Conservation (phyloP, 2,329 filamentous ascomycete genomes). For the Pyricularia sp. region DNA sequence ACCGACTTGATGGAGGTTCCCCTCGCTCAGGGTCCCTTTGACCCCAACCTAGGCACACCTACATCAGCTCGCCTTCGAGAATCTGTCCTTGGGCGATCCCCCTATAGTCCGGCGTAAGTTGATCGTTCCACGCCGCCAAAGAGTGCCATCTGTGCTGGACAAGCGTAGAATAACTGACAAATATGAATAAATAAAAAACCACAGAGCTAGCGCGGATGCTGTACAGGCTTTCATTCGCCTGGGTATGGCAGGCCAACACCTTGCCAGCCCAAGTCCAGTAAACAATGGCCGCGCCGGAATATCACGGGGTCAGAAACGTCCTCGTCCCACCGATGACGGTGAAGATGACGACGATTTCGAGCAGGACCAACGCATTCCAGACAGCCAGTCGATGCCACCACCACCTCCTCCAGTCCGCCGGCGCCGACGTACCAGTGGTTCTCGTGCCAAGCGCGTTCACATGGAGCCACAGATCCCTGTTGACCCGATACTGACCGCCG, state of each 20-base stretch:
- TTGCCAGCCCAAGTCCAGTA: not conserved
- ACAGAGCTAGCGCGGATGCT: not conserved
- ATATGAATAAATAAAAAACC: not conserved
- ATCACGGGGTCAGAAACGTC: not conserved
- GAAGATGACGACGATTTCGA: constrained; percentile 12
- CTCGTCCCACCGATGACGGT: not conserved
- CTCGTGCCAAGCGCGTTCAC: not conserved
- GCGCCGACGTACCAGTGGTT: not conserved
- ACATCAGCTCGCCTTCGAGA: not conserved
- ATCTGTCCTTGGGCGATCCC: not conserved
- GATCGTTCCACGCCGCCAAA: not conserved
- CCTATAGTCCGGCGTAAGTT: not conserved
- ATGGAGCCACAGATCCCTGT: not conserved
- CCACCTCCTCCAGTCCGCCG: not conserved
- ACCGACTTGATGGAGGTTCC: not conserved
- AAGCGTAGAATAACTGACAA: not conserved
- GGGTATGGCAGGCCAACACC: not conserved
- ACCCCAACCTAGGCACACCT: not conserved
- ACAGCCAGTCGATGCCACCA: constrained; percentile 7
- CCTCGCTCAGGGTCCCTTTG: not conserved
- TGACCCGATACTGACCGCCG: not conserved
- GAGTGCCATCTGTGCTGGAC: not conserved
- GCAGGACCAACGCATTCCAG: constrained; percentile 8
- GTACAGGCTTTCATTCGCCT: not conserved
- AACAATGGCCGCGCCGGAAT: not conserved